Evolutionary conservation across 176 grass and related monocot species (phyloP), one percentile per base, ranked within the genome.

Genomic region (Rhynchospora breviuscula): DNA sequence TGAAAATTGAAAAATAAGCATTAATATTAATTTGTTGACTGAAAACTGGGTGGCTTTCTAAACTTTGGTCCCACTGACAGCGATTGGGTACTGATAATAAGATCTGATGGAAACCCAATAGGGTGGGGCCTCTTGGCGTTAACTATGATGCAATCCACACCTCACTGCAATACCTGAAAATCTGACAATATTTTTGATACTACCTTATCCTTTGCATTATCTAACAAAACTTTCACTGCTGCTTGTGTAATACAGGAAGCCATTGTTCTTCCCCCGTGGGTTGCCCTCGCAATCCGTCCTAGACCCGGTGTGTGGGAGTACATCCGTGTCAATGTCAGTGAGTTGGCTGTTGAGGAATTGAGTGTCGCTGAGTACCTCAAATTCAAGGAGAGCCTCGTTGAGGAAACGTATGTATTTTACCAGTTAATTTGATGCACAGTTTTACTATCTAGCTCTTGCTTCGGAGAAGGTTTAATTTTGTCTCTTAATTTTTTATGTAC

Each of bases 301-400:
- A 95, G 96, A 79, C 96, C 96, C 67, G 96, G 96, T 85, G 93
- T 99, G 59, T 99, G 96, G 96, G 96, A 95, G 54, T 95, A 99
- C 83, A 88, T 99, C n/a, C 89, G 88, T 14, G 91, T 99, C 79
- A 95, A 99, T 77, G 93, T 99, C 10, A 99, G 87, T 14, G 96
- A 99, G 82, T 70, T 99, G 67, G 89, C 91, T 29, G 91, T 99
- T 2, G 93, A 95, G 77, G 91, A 99, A 78, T 74, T 99, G 71
- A 93, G 79, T 23, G 93, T 90, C 40, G 85, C 96, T 26, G 96
- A 99, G 85, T 99, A 99, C 91, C 80, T 99, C 48, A 84, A 90
- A 85, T 99, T 99, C 85, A 99, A 99, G 91, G 96, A 99, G 31
- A 88, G 87, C 43, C 96, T 99, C 59, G 93, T 93, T 0, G 81